These are phyloP conservation scores for Lentinula sp. DNA, from an alignment of 768 basidiomycete genomes.

Conservation along the genomic window DNA sequence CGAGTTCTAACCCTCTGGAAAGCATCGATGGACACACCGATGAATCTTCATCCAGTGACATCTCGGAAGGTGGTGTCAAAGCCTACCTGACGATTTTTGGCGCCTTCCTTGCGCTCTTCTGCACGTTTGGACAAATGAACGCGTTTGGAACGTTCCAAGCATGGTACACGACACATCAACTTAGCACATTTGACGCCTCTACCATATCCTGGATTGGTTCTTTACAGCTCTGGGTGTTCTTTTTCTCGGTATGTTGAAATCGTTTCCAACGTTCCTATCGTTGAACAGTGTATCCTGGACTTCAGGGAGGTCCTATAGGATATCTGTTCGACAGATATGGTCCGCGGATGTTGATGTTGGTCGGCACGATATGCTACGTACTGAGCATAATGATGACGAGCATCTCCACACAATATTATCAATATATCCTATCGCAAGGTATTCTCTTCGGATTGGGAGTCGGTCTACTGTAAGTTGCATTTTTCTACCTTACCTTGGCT, in stretches of 20 bases:
- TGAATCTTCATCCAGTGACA: not conserved
- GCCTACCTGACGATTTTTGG: constrained; percentile 52
- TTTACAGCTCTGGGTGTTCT: constrained; percentile 62
- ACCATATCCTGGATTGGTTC: constrained; percentile 70
- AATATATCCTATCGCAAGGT: constrained; percentile 60
- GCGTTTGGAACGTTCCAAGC: constrained; percentile 70
- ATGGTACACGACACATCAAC: constrained; percentile 60
- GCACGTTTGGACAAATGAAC: constrained; percentile 66
- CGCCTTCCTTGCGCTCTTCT: constrained; percentile 60
- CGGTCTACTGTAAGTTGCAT: constrained; percentile 49
- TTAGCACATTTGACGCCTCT: constrained; percentile 41
- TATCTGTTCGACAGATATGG: constrained; percentile 56
- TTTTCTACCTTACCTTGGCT: not conserved
- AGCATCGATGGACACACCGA: not conserved
- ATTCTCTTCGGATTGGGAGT: constrained; percentile 60
- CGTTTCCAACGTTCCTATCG: not conserved
- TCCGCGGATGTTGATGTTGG: constrained; percentile 44
- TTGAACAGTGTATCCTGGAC: not conserved
- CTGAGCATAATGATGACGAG: constrained; percentile 57
- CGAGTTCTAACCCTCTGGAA: not conserved
- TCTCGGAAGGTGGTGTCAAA: constrained; percentile 7
- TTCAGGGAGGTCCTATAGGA: constrained; percentile 58
- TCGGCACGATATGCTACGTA: constrained; percentile 43
- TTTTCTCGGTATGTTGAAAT: constrained; percentile 48
- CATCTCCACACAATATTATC: constrained; percentile 48